Evolutionary conservation across 495 filamentous ascomycete species (phyloP), one percentile per base, ranked within the genome.

Genomic region (Penicillium verhagenii): DNA sequence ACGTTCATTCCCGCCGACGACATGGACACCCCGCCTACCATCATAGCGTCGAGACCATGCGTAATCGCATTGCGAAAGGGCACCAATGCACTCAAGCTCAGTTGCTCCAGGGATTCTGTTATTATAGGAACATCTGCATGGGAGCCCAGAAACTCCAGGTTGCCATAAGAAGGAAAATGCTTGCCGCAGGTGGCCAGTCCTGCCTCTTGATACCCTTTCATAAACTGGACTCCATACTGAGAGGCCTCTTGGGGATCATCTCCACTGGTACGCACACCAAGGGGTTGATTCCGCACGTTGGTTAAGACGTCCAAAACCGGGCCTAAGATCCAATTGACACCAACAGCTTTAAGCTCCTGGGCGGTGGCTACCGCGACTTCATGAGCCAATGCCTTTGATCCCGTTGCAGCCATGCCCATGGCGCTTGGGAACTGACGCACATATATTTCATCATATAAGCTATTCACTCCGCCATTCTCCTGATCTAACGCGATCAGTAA

Each of bases 391-490:
- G 89, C 77, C 21, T 83, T 85, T 8, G 86, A 92, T 3, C 90
- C 89, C 9, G 90, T 91, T 1, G 91, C 91, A 16, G 91, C 89
- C 56, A 95, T 81, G 28, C 91, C 91, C 91, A 96, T 96, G 45
- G 90, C 86, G 59, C 88, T 92, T 16, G 91, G 91, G 58, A 92
- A 96, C 65, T 96, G 91, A 53, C 89, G 87, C 59, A 96, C 90
- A 69, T 89, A 92, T 54, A 91, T 87, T 58, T 93, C 89, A 73
- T 96, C 91, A 64, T 90, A 96, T 14, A 96, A 78, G 69, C 89
- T 93, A 72, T 96, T 96, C 63, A 96, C 91, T 4, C 91, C 91
- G 44, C 91, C 91, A 87, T 96, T 96, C 68, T 96, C 91, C 62
- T 96, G 91, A 65, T 96, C 91, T 31, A 96, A 65, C 13, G 88